Percentiles rank a stretch among this genome's conserved stretches.
These are phyloP conservation scores for Fraxinus greggii DNA, from an alignment of 305 asterid genomes.

Conservation along the genomic window DNA sequence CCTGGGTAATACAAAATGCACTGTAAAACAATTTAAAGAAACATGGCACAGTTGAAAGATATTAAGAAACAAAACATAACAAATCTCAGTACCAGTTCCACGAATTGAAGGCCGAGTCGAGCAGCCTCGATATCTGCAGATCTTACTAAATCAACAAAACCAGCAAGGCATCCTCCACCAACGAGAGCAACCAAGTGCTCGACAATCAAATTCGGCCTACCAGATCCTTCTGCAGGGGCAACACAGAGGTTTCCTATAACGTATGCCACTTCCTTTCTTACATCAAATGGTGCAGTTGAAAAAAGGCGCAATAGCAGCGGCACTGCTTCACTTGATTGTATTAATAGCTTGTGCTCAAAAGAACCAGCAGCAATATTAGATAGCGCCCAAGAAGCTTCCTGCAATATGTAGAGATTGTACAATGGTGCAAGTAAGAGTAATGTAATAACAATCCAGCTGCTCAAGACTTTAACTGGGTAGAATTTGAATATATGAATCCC, in stretches of 20 bases:
- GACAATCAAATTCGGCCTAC: conserved; percentile 60
- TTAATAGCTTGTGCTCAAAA: conserved; percentile 65
- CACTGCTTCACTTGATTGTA: conserved; percentile 74
- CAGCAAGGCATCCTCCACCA: conserved; percentile 66
- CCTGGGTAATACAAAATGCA: conserved; percentile 39
- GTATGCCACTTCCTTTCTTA: conserved; percentile 87
- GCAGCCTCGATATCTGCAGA: conserved; percentile 91
- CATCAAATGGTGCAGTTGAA: conserved; percentile 77
- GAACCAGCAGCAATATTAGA: conserved; percentile 93
- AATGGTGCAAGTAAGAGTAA: neutral
- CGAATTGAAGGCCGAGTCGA: conserved; percentile 84
- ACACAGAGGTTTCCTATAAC: conserved; percentile 91
- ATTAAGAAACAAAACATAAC: neutral
- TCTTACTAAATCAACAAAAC: conserved; percentile 77
- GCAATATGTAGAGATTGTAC: conserved; percentile 10
- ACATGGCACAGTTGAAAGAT: neutral
- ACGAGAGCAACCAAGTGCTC: conserved; percentile 87
- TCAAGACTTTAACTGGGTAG: conserved; percentile 6
- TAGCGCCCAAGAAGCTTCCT: conserved; percentile 98
- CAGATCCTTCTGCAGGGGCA: conserved; percentile 62
- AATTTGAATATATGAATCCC: neutral
- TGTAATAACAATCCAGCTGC: neutral
- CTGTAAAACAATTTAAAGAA: neutral
- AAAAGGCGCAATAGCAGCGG: conserved; percentile 52
- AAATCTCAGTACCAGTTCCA: conserved; percentile 71